Conservation (phyloP, 331 rosid genomes). For the Arachis monticola region DNA sequence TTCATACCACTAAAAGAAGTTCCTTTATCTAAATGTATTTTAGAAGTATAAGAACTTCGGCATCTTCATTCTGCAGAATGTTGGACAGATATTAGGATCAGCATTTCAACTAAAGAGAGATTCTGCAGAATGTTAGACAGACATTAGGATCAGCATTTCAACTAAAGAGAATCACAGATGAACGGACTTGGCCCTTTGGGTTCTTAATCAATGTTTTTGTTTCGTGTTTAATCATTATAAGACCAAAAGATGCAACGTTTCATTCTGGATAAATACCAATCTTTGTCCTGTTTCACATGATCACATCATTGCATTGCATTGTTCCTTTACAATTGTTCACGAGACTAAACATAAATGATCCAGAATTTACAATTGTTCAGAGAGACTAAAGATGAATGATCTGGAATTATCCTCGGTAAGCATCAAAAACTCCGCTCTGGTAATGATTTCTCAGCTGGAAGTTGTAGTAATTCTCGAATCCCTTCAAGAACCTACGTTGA, state of each 20-base stretch:
- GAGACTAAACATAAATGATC: too few relatives aligned
- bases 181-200: neutral
- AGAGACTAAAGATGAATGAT: neutral
- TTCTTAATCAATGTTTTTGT: too few relatives aligned
- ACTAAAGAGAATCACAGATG: neutral
- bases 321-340: neutral
- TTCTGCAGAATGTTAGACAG: neutral
- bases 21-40: neutral
- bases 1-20: neutral
- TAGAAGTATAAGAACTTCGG: neutral
- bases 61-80: neutral
- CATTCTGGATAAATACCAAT: constrained; percentile 10
- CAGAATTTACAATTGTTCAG: too few relatives aligned
- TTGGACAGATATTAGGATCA: neutral
- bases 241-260: constrained; percentile 16
- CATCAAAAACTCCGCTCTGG: constrained; percentile 56
- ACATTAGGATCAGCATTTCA: neutral
- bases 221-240: neutral
- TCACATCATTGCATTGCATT: constrained; percentile 24
- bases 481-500: constrained; percentile 82
- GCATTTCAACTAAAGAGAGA: neutral
- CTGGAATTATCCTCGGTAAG: neutral
- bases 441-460: constrained; percentile 71
- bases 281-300: constrained; percentile 5
- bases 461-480: constrained; percentile 76